Evolutionary conservation across 1,284 basidiomycete genomes (phyloP).

Genomic region (Cutaneotrichosporon cavernicola): DNA sequence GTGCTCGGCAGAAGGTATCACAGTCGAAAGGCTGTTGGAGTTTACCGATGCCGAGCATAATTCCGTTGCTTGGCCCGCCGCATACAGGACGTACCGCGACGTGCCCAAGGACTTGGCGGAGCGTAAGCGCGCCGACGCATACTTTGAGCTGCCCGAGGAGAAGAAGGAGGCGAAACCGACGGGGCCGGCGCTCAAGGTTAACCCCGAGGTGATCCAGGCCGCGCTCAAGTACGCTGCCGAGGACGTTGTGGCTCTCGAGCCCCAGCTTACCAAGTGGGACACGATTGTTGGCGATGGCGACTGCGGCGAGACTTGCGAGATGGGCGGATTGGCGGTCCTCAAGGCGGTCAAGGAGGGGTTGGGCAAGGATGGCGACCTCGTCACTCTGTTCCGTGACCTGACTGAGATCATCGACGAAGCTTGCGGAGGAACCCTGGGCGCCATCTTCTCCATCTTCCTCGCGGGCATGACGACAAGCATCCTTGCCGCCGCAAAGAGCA

Average conservation of each 20-base stretch:
- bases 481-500: conserved; percentile 28
- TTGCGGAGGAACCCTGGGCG: conserved; percentile 49
- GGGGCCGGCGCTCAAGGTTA: conserved; percentile 38
- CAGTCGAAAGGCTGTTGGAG: conserved; percentile 45
- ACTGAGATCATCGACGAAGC: conserved; percentile 51
- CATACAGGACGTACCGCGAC: conserved; percentile 36
- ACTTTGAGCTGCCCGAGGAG: conserved; percentile 41
- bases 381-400: conserved; percentile 43
- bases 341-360: conserved; percentile 35
- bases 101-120: conserved; percentile 29
- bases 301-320: conserved; percentile 51
- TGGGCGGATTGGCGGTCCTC: conserved; percentile 45
- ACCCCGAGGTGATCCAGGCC: conserved; percentile 28
- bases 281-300: conserved; percentile 52
- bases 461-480: conserved; percentile 46
- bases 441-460: conserved; percentile 52
- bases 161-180: conserved; percentile 29
- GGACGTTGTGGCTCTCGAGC: conserved; percentile 51
- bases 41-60: conserved; percentile 56
- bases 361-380: conserved; percentile 44
- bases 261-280: conserved; percentile 55
- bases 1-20: conserved; percentile 16
- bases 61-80: conserved; percentile 53
- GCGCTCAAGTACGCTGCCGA: conserved; percentile 38
- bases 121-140: conserved; percentile 38